Base-by-base conservation (phyloP, 345 rosid species). In the Clarkia xantiana region DNA sequence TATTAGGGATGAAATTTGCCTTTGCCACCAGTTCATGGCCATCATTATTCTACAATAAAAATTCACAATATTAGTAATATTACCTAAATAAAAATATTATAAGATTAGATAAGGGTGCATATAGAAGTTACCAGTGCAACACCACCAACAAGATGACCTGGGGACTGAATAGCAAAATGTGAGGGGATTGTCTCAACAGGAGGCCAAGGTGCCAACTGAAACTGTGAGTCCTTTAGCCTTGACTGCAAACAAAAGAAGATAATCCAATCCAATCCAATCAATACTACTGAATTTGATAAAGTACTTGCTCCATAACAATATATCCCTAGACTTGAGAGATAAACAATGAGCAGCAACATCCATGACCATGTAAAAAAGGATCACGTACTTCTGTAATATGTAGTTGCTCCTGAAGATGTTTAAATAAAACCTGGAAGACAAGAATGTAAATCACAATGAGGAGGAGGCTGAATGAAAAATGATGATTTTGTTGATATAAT, bases 381-480 rank as follows among this genome's bases (percentile, higher is more conserved):
- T 46, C 15, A 16, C 1, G 25, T 72, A 86, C 96, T 96, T 90
- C 96, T 46, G 86, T 81, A 47, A 72, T 62, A 54, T 60, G 63
- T 52, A 90, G 91, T 68, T 86, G 80, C 72, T 86, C 94, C 53
- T 76, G 98, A 34, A 90, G 78, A 77, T 86, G 96, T 69, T 76
- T 79, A 67, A 90, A 86, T 14, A 90, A 76, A 54, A 90, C 83
- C 98, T 90, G 86, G 56, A 67, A 29, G 36, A 29, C 36, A 29
- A 29, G 36, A 29, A 29, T 3, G 8, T 7, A 29, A 29, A 29
- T 29, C 36, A 7, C 36, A 29, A 7, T 29, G 5, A 29, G 8
- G 36, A 23, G 29, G 29, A 23, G 4, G 6, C 29, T 23, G 29
- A 23, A 23, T 23, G 29, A 6, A 23, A 23, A 23, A 23, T 23